These are phyloP conservation scores for Bacterosira constricta DNA, from an alignment of 108 stramenopile genomes.

Conservation along the genomic window DNA sequence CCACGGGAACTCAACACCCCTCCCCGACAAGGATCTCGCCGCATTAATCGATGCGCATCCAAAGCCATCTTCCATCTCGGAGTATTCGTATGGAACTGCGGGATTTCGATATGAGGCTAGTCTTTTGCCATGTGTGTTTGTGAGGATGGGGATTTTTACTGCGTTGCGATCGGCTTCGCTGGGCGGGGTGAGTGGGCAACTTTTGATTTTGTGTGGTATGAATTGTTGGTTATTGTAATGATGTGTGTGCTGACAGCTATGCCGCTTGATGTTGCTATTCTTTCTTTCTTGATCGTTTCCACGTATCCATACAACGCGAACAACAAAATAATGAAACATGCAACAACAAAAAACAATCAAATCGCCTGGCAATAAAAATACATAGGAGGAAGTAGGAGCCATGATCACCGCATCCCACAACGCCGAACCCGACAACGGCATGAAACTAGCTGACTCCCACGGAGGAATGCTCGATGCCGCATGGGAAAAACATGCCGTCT, in stretches of 20 bases:
- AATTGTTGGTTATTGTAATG: no score
- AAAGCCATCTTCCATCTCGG: constrained; percentile 30
- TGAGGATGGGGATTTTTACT: constrained; percentile 71
- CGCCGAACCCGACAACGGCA: constrained; percentile 92
- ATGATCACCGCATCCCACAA: constrained; percentile 99
- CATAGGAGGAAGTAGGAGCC: constrained; percentile 69
- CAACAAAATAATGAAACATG: neutral
- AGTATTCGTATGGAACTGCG: constrained; percentile 78
- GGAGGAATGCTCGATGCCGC: constrained; percentile 88
- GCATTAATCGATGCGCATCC: constrained; percentile 39
- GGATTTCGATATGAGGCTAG: constrained; percentile 76
- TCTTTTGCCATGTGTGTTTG: constrained; percentile 63
- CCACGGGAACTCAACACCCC: constrained; percentile 29
- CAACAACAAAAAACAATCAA: neutral
- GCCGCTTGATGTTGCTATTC: no score
- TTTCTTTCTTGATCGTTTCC: no score
- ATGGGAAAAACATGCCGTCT: constrained; percentile 79
- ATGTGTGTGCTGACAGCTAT: no score
- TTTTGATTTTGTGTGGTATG: no score
- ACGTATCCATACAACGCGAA: no score
- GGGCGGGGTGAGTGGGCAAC: constrained; percentile 30
- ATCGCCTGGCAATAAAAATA: neutral
- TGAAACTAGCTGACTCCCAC: constrained; percentile 93
- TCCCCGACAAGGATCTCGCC: constrained; percentile 26
- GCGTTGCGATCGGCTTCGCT: constrained; percentile 49